Conservation (phyloP, 441 rosid species). For the Kokia cookei region DNA sequence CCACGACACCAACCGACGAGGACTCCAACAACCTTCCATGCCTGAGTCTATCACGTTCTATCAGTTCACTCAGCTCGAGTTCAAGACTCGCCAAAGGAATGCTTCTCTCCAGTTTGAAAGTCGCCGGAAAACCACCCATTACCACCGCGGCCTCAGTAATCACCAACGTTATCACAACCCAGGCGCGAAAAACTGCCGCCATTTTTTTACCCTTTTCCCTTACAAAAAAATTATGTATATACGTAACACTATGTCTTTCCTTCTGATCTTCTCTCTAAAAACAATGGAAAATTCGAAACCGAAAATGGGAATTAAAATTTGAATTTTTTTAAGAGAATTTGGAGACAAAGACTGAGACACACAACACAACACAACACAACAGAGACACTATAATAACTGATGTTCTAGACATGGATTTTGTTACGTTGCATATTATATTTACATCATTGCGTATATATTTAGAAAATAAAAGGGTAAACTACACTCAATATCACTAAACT, state of each 20-base stretch:
- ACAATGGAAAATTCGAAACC: background rate
- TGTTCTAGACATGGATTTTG: background rate
- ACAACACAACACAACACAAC: background rate
- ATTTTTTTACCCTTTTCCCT: slow-evolving; percentile 11
- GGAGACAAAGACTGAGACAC: background rate
- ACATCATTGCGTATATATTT: background rate
- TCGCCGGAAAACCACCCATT: slow-evolving; percentile 38
- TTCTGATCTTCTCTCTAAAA: background rate
- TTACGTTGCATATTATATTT: background rate
- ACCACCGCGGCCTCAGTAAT: slow-evolving; percentile 16
- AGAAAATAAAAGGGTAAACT: background rate
- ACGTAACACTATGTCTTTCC: background rate
- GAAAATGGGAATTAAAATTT: background rate
- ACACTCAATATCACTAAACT: no score
- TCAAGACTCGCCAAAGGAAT: slow-evolving; percentile 37
- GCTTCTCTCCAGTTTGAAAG: slow-evolving; percentile 59
- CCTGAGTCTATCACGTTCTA: slow-evolving; percentile 54
- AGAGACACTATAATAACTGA: background rate
- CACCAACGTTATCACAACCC: slow-evolving; percentile 23
- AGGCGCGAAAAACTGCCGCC: slow-evolving; percentile 25
- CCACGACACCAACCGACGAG: slow-evolving; percentile 51
- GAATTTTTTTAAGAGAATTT: background rate
- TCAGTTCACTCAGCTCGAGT: slow-evolving; percentile 53
- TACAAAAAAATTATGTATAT: background rate
- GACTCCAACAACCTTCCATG: slow-evolving; percentile 77